Evolutionary conservation across 352 stramenopile genomes (phyloP).

Genomic region (Aphanomyces cochlioides): DNA sequence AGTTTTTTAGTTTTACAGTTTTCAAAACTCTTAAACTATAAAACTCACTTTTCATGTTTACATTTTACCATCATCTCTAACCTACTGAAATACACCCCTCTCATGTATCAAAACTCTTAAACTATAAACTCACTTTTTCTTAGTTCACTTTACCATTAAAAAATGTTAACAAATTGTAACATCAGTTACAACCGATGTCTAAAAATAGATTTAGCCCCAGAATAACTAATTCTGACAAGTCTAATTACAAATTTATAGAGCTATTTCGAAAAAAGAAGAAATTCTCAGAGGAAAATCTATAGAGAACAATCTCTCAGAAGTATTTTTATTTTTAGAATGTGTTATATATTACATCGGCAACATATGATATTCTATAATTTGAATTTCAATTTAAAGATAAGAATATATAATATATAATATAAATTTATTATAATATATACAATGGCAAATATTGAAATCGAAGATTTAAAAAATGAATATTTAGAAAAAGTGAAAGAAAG

Average conservation of each 20-base stretch:
- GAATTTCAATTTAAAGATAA: constrained; percentile 2
- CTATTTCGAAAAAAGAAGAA: too few relatives aligned
- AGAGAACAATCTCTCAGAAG: too few relatives aligned
- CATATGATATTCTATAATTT: too few relatives aligned
- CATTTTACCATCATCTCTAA: neutral
- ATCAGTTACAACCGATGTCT: neutral
- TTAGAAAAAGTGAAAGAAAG: neutral
- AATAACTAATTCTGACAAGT: neutral
- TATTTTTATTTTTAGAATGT: too few relatives aligned
- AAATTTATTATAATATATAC: constrained; percentile 16
- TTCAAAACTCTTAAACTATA: neutral
- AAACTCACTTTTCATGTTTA: neutral
- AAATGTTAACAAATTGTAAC: constrained; percentile 5
- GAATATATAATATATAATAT: neutral
- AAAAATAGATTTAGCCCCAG: constrained; percentile 6
- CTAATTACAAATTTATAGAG: too few relatives aligned
- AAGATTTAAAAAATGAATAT: constrained; percentile 15
- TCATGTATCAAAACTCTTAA: constrained; percentile 2
- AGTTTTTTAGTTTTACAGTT: constrained; percentile 6
- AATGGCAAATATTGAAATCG: neutral
- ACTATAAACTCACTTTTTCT: neutral
- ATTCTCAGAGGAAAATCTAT: too few relatives aligned
- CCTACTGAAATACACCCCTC: neutral
- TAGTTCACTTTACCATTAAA: constrained; percentile 1
- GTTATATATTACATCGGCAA: too few relatives aligned